Conservation (phyloP, 139 green algal species). For the Chlamydomonas urium region DNA sequence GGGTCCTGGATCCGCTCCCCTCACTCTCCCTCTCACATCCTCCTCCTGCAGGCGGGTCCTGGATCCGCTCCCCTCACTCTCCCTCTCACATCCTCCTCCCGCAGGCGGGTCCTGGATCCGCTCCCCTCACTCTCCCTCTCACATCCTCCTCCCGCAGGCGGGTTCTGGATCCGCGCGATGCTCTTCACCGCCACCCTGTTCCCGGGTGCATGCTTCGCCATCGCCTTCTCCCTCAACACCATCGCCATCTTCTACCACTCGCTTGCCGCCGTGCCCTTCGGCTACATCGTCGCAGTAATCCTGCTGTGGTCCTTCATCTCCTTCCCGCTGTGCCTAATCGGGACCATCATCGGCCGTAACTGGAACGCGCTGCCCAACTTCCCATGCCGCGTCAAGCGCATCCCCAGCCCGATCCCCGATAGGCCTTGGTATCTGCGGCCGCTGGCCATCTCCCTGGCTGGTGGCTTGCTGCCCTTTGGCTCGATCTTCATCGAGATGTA, state of each 20-base stretch:
- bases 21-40: too few species aligned
- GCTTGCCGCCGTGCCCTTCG: constrained; percentile 88
- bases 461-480: constrained; percentile 92
- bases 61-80: too few species aligned
- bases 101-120: constrained; percentile 89
- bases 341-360: constrained; percentile 35
- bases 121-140: too few species aligned
- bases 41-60: too few species aligned
- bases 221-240: constrained; percentile 91
- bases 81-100: too few species aligned
- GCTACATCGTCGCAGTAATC: constrained; percentile 75
- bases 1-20: too few species aligned
- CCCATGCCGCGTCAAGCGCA: constrained; percentile 85
- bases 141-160: too few species aligned
- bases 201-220: constrained; percentile 66
- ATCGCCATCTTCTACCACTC: constrained; percentile 91
- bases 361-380: constrained; percentile 59
- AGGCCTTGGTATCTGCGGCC: constrained; percentile 88
- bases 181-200: constrained; percentile 78
- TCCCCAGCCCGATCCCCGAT: constrained; percentile 87
- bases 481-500: constrained; percentile 99
- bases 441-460: constrained; percentile 60
- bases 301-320: constrained; percentile 92
- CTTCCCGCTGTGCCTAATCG: constrained; percentile 87
- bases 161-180: constrained; percentile 90